Conservation (phyloP, 2,329 filamentous ascomycete species). For the Chrysosporium keratinophilum region DNA sequence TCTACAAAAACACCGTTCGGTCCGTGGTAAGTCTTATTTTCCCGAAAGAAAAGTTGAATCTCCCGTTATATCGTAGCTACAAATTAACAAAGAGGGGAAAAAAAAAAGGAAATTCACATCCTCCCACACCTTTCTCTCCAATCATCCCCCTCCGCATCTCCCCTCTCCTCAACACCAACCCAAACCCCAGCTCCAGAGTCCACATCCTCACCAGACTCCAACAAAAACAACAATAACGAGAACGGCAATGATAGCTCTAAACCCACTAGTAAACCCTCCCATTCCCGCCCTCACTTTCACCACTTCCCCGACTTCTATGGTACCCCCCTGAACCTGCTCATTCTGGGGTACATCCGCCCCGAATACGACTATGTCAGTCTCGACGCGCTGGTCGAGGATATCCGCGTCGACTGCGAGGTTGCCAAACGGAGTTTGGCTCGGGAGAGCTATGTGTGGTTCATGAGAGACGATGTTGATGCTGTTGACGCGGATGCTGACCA, state of each 20-base stretch:
- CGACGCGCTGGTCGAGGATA: constrained; percentile 79
- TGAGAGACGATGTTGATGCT: constrained; percentile 23
- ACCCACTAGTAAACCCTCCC: neutral
- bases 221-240: neutral
- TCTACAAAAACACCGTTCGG: constrained; percentile 82
- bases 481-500: constrained; percentile 18
- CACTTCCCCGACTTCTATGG: constrained; percentile 69
- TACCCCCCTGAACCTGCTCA: constrained; percentile 62
- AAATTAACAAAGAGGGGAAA: neutral
- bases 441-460: constrained; percentile 45
- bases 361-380: constrained; percentile 80
- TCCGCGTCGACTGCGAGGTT: constrained; percentile 77
- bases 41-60: no score
- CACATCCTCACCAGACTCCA: no score
- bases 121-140: constrained; percentile 56
- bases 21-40: constrained; percentile 48
- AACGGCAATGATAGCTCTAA: neutral
- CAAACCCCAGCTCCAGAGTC: neutral
- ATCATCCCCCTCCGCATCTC: constrained; percentile 23
- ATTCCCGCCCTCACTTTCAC: constrained; percentile 28
- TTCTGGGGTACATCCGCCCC: constrained; percentile 78
- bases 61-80: no score
- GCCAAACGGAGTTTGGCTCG: constrained; percentile 62
- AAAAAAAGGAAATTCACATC: constrained; percentile 64
- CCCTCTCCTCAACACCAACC: neutral